Base-by-base conservation (phyloP, 2,329 filamentous ascomycete genomes). In the Stagonosporopsis rhizophila region DNA sequence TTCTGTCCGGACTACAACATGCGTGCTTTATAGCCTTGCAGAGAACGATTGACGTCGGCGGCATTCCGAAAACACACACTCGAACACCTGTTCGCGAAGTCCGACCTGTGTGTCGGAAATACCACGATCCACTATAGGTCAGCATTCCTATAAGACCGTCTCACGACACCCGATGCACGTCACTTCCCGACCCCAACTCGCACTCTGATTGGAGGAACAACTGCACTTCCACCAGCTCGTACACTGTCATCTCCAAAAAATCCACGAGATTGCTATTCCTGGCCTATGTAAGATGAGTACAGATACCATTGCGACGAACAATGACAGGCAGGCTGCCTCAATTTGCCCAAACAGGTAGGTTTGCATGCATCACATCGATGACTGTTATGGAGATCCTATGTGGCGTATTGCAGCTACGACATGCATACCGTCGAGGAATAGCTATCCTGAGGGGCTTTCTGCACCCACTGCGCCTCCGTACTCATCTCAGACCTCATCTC, bases 151-250 rank as follows among this genome's bases (percentile, higher is more conserved):
- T 56, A 56, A 52, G 6, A 56, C 32, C 47, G 53, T 56, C 53
- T 56, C 53, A 52, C 53, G 53, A 56, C 38, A 56, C 53, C 53
- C 44, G 53, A 56, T 47, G 53, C 53, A 56, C 42, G 22, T 44
- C 42, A 44, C 41, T 44, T 39, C 37, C 53, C 47, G 47, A 44
- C 17, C 25, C 14, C 32, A 44, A 17, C 23, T 27, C 23, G 53
- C 3, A 7, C 23, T 17, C 19, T 56, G 38, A 56, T 56, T 56
- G 53, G 53, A 52, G 53, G 53, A 56, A 56, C 42, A 52, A 52
- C 37, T 56, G 30, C 30, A 44, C 38, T 25, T 37, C 28, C 38
- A 44, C 38, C 53, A 47, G 23, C 37, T 42, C 47, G 53, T 46
- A 56, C 47, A 39, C 17, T 25, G 40, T 56, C 53, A 48, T 56